Evolutionary conservation across 306 rosid species (phyloP).

Genomic region (Cicer bijugum): DNA sequence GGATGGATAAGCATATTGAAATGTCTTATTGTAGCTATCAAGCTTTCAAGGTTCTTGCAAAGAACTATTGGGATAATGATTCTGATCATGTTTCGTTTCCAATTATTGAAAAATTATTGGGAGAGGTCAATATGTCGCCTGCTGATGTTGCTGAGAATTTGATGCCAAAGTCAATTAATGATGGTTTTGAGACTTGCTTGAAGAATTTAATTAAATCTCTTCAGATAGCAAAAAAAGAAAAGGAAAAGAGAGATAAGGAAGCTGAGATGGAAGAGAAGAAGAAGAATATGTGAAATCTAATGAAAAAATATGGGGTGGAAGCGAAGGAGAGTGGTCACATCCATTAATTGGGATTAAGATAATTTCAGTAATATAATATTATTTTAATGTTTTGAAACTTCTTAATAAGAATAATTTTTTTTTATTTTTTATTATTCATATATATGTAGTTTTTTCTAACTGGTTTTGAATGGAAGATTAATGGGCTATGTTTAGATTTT

Average conservation of each 20-base stretch:
- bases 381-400: not conserved
- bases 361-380: not conserved
- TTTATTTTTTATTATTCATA: not conserved
- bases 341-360: not conserved
- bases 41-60: conserved; percentile 65
- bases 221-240: not conserved
- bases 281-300: conserved; percentile 8
- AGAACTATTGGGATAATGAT: conserved; percentile 59
- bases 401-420: not conserved
- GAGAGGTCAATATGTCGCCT: conserved; percentile 57
- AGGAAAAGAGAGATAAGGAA: conserved; percentile 28
- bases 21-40: conserved; percentile 63
- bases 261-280: conserved; percentile 38
- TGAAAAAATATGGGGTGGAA: conserved; percentile 10
- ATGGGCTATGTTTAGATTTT: not conserved
- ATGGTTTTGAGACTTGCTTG: conserved; percentile 47
- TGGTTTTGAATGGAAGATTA: not conserved
- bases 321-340: conserved; percentile 1
- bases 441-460: not conserved
- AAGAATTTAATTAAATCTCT: conserved; percentile 52
- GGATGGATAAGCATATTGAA: conserved; percentile 74
- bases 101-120: conserved; percentile 46
- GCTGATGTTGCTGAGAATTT: conserved; percentile 77
- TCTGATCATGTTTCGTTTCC: conserved; percentile 48
- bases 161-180: conserved; percentile 57